Evolutionary conservation across 169 alveolate genomes (phyloP).

Genomic region (Babesia gibsoni): DNA sequence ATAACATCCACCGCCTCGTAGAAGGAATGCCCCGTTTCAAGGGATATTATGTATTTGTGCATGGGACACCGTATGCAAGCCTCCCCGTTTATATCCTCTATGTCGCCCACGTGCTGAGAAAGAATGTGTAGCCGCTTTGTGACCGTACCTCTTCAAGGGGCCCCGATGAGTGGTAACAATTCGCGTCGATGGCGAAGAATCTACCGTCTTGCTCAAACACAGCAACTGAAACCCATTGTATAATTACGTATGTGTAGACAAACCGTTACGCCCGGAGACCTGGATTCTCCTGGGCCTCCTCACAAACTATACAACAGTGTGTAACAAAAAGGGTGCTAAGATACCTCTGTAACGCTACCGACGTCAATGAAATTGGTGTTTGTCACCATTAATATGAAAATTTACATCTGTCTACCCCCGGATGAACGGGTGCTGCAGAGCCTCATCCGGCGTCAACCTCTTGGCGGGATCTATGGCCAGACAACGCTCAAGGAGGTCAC

Average conservation of each 20-base stretch:
- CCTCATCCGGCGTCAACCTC: slow-evolving; percentile 94
- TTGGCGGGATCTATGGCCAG: slow-evolving; percentile 92
- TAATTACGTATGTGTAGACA: background rate
- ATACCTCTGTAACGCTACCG: slow-evolving; percentile 40
- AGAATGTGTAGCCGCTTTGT: background rate
- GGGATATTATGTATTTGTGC: slow-evolving; percentile 66
- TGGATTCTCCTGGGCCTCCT: slow-evolving; percentile 42
- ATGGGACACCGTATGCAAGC: slow-evolving; percentile 73
- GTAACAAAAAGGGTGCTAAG: background rate
- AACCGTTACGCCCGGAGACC: slow-evolving; percentile 49
- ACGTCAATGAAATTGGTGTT: background rate
- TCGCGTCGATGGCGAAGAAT: slow-evolving; percentile 70
- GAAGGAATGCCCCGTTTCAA: slow-evolving; percentile 69
- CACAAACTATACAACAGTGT: slow-evolving; percentile 6
- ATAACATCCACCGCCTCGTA: slow-evolving; percentile 60
- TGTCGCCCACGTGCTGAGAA: slow-evolving; percentile 61
- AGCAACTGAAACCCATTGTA: slow-evolving; percentile 46
- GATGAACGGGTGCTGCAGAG: slow-evolving; percentile 91
- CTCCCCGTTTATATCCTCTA: slow-evolving; percentile 68
- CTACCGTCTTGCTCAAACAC: slow-evolving; percentile 51
- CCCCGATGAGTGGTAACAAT: slow-evolving; percentile 76
- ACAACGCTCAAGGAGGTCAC: slow-evolving; percentile 93
- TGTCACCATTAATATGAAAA: background rate
- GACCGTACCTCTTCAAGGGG: slow-evolving; percentile 57
- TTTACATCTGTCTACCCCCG: slow-evolving; percentile 66